phyloP scores from a whole-genome alignment of 2,329 filamentous ascomycete species.

The Aspergillus nomiae region DNA sequence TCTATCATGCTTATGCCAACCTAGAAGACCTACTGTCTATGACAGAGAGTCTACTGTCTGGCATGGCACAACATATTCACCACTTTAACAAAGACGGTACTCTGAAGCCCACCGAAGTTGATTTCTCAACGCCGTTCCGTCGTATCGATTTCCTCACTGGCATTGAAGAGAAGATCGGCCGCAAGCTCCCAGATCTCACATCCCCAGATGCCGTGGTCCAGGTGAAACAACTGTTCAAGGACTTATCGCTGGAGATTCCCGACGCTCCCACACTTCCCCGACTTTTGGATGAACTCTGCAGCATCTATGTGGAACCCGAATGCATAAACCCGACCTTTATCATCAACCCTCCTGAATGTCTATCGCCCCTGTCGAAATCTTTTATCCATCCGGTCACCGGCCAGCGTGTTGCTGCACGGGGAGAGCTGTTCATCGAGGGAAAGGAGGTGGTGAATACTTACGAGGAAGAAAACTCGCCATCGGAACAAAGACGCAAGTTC shows the following conservation, averaged over 20 bases:
- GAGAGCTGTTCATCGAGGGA: slow-evolving; percentile 79
- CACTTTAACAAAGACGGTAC: slow-evolving; percentile 46
- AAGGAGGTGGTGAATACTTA: slow-evolving; percentile 94
- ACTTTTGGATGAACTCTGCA: slow-evolving; percentile 80
- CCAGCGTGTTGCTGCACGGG: slow-evolving; percentile 77
- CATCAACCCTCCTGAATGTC: slow-evolving; percentile 82
- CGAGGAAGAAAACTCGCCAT: slow-evolving; percentile 94
- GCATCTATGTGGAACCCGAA: slow-evolving; percentile 74
- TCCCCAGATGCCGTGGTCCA: slow-evolving; percentile 58
- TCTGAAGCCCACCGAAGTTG: slow-evolving; percentile 51
- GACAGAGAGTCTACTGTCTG: slow-evolving; percentile 71
- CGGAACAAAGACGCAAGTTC: slow-evolving; percentile 83
- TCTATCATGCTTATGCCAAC: slow-evolving; percentile 84
- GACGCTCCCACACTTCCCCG: slow-evolving; percentile 61
- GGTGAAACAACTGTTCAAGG: slow-evolving; percentile 58
- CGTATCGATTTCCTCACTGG: slow-evolving; percentile 80
- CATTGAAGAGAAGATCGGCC: slow-evolving; percentile 68
- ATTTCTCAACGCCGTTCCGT: slow-evolving; percentile 62
- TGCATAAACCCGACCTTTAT: slow-evolving; percentile 80
- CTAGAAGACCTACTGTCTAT: slow-evolving; percentile 72
- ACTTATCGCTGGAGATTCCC: slow-evolving; percentile 53
- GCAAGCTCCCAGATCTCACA: slow-evolving; percentile 65
- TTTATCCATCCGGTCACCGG: slow-evolving; percentile 68
- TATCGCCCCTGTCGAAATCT: slow-evolving; percentile 89
- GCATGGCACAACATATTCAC: slow-evolving; percentile 57